Conservation (phyloP, 1,284 basidiomycete species). For the Thecaphora frezii region DNA sequence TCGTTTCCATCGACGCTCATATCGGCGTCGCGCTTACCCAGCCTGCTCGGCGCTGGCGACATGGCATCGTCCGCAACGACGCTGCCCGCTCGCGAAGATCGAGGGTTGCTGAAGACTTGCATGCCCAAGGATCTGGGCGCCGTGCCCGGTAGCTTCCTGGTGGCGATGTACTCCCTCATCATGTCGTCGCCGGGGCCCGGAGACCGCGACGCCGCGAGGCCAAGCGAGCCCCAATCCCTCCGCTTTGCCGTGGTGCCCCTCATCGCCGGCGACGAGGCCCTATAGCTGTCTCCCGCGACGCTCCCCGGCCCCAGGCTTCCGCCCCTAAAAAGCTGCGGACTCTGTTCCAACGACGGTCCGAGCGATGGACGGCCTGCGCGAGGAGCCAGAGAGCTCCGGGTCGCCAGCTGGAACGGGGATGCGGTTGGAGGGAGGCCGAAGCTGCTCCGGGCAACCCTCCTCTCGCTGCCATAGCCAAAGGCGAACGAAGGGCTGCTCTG, state of each 20-base stretch:
- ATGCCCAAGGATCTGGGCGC: conserved; percentile 16
- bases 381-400: conserved; percentile 16
- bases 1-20: conserved; percentile 39
- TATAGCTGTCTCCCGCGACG: conserved; percentile 14
- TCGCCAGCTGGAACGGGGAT: conserved; percentile 38
- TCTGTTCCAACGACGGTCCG: conserved; percentile 13
- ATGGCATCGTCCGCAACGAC: conserved; percentile 25
- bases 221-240: conserved; percentile 46
- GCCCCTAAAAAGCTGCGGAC: conserved; percentile 16
- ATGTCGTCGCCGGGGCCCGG: conserved; percentile 41
- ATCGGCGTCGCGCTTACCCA: conserved; percentile 32
- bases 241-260: conserved; percentile 24
- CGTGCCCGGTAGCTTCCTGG: conserved; percentile 24
- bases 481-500: conserved; percentile 33
- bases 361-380: conserved; percentile 11
- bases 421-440: conserved; percentile 31
- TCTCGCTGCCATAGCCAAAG: conserved; percentile 43
- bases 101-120: conserved; percentile 6
- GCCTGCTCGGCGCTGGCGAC: conserved; percentile 22
- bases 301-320: conserved; percentile 18
- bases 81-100: conserved; percentile 15
- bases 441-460: conserved; percentile 28
- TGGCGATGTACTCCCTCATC: conserved; percentile 36
- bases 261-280: conserved; percentile 14
- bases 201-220: conserved; percentile 33